These are phyloP conservation scores for Botrytis sinoallii DNA, from an alignment of 2,329 filamentous ascomycete genomes.

Conservation along the genomic window DNA sequence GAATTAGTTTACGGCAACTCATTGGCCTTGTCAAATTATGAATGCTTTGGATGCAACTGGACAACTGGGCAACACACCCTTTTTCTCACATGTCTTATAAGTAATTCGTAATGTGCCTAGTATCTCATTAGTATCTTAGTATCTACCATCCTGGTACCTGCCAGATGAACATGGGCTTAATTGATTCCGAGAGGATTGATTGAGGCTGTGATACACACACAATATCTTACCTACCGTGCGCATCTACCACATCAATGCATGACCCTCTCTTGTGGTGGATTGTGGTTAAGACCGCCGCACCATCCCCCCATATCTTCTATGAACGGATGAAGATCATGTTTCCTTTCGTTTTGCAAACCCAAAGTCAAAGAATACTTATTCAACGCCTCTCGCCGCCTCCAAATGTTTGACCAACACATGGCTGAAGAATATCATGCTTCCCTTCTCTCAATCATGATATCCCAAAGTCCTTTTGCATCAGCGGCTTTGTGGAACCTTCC, in stretches of 20 bases:
- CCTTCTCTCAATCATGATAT: neutral
- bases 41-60: neutral
- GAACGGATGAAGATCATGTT: neutral
- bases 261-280: constrained; percentile 1
- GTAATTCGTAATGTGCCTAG: constrained; percentile 6
- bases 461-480: neutral
- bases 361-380: neutral
- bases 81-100: neutral
- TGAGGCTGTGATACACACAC: constrained; percentile 17
- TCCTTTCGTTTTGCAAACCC: neutral
- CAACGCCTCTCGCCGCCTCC: neutral
- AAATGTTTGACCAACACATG: neutral
- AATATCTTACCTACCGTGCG: constrained; percentile 14
- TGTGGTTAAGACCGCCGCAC: constrained; percentile 9
- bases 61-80: neutral
- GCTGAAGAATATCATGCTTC: neutral
- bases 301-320: neutral
- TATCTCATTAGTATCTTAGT: neutral
- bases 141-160: neutral
- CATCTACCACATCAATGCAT: constrained; percentile 10
- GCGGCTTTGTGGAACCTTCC: neutral
- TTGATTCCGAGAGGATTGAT: constrained; percentile 15
- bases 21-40: neutral
- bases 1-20: neutral
- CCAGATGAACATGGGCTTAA: constrained; percentile 16